Evolutionary conservation across 257 asterid genomes (phyloP).

Genomic region (Petrea volubilis): DNA sequence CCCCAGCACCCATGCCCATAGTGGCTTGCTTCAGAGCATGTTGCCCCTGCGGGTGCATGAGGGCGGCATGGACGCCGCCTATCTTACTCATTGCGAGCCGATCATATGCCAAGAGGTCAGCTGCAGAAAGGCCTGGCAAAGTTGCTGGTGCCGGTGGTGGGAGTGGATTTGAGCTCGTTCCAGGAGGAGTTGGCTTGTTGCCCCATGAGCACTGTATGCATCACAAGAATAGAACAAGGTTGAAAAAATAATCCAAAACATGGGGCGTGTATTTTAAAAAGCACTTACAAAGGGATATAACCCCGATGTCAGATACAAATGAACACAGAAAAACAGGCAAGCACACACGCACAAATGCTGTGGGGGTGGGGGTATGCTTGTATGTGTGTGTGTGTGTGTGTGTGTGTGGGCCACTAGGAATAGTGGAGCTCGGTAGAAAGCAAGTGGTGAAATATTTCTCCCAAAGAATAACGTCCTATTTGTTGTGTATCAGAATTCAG

Average conservation of each 20-base stretch:
- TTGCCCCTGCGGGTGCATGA: constrained; percentile 62
- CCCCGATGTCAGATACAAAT: too few relatives aligned
- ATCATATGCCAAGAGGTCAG: constrained; percentile 72
- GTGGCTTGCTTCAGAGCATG: constrained; percentile 62
- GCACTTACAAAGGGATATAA: too few relatives aligned
- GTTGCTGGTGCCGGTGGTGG: constrained; percentile 79
- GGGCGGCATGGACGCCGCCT: constrained; percentile 61
- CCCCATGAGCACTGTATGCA: constrained; percentile 88
- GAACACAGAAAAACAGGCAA: too few relatives aligned
- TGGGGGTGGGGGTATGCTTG: too few relatives aligned
- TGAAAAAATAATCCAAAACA: background rate
- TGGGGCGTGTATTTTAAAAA: too few relatives aligned
- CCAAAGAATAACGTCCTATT: too few relatives aligned
- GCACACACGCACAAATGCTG: too few relatives aligned
- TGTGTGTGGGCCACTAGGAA: too few relatives aligned
- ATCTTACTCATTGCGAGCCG: constrained; percentile 77
- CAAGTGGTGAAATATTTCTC: background rate
- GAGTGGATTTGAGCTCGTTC: constrained; percentile 85
- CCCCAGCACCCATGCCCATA: constrained; percentile 65
- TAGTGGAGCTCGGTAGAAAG: background rate
- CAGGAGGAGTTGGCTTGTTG: constrained; percentile 92
- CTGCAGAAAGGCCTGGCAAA: constrained; percentile 56
- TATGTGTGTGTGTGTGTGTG: too few relatives aligned
- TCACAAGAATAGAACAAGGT: background rate
- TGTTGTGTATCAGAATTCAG: background rate